Evolutionary conservation across 345 rosid genomes (phyloP).

Genomic region (Stellera chamaejasme): DNA sequence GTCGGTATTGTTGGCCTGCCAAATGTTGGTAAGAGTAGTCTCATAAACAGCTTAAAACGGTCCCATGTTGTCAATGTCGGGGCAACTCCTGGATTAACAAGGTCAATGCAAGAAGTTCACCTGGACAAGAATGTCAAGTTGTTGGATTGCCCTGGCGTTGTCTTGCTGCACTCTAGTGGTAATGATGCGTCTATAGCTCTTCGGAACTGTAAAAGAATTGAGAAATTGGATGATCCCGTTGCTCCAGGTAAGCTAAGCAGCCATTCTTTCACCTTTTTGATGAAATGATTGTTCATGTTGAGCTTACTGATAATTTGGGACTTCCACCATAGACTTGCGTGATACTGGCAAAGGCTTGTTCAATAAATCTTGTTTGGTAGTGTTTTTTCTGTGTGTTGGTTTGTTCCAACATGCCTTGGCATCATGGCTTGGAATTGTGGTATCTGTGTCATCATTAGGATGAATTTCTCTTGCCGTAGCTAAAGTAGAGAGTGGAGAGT

Average conservation of each 20-base stretch:
- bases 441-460: no score
- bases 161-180: slow-evolving; percentile 70
- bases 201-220: slow-evolving; percentile 92
- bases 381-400: no score
- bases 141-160: slow-evolving; percentile 97
- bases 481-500: no score
- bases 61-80: slow-evolving; percentile 90
- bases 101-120: slow-evolving; percentile 94
- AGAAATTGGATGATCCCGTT: slow-evolving; percentile 91
- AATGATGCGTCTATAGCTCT: slow-evolving; percentile 75
- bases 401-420: no score
- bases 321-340: neutral
- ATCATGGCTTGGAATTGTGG: no score
- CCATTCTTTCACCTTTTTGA: neutral
- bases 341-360: neutral
- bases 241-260: slow-evolving; percentile 55
- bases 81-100: slow-evolving; percentile 90
- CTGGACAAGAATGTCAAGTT: slow-evolving; percentile 84
- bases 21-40: slow-evolving; percentile 98
- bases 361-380: neutral
- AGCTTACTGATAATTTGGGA: neutral
- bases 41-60: slow-evolving; percentile 95
- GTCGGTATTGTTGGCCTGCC: slow-evolving; percentile 92
- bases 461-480: no score
- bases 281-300: neutral